Evolutionary conservation across 768 basidiomycete genomes (phyloP).

Genomic region (Mycena olivaceomarginata): DNA sequence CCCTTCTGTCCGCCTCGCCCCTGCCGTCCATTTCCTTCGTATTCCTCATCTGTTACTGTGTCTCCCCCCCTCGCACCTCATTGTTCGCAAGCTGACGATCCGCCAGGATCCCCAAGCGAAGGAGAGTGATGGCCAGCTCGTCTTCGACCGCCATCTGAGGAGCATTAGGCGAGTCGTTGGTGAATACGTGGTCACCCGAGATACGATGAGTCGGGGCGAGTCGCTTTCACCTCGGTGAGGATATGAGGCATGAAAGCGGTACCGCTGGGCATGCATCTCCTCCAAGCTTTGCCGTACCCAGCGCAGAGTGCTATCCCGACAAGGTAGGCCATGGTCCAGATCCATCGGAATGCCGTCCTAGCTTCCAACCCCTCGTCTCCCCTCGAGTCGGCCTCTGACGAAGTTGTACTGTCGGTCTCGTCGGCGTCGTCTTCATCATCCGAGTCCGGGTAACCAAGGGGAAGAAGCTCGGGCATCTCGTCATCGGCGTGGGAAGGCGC

Average conservation of each 20-base stretch:
- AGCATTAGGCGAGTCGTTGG: too few relatives aligned
- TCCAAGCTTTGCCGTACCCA: conserved; percentile 26
- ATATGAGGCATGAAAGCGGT: conserved; percentile 38
- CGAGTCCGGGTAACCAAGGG: background rate
- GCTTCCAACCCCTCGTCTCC: too few relatives aligned
- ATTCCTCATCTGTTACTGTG: too few relatives aligned
- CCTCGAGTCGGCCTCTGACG: background rate
- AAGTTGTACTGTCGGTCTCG: background rate
- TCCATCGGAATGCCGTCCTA: too few relatives aligned
- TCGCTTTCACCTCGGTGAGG: conserved; percentile 45
- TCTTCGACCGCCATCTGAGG: conserved; percentile 48
- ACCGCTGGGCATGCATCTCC: conserved; percentile 31
- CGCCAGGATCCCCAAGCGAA: too few relatives aligned
- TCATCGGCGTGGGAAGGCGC: background rate
- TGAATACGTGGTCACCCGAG: conserved; percentile 48
- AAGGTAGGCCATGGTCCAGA: too few relatives aligned
- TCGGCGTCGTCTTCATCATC: conserved; percentile 20
- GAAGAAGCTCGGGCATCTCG: too few relatives aligned
- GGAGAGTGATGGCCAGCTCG: conserved; percentile 62
- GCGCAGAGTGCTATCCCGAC: too few relatives aligned
- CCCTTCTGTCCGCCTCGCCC: too few relatives aligned
- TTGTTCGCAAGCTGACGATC: too few relatives aligned
- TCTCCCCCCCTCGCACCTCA: too few relatives aligned
- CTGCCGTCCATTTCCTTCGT: too few relatives aligned
- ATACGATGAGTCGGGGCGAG: conserved; percentile 47